Conservation (phyloP, 441 rosid species). For the Cnidoscolus chayamansa region DNA sequence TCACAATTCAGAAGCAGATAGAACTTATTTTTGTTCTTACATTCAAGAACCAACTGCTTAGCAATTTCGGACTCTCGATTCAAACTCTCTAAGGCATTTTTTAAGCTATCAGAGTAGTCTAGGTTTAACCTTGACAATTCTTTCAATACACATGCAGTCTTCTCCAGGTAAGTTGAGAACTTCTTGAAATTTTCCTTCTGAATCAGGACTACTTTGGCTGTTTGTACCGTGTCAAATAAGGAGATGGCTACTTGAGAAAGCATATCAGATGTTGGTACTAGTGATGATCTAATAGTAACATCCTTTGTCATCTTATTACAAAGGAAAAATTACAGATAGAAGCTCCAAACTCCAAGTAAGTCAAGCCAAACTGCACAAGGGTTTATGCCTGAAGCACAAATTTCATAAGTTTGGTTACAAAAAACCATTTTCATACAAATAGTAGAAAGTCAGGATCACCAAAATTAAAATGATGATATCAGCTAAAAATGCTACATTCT, state of each 20-base stretch:
- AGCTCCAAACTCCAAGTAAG: background rate
- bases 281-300: background rate
- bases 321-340: background rate
- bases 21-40: constrained; percentile 2
- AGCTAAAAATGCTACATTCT: too few species aligned
- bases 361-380: background rate
- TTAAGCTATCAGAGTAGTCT: constrained; percentile 5
- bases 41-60: background rate
- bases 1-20: constrained; percentile 9
- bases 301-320: background rate
- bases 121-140: constrained; percentile 26
- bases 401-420: background rate
- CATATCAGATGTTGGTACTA: constrained; percentile 6
- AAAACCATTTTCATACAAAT: too few species aligned
- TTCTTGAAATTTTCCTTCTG: constrained; percentile 34
- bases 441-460: too few species aligned
- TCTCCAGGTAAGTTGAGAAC: constrained; percentile 33
- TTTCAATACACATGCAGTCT: constrained; percentile 24
- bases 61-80: constrained; percentile 1
- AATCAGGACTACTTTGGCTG: constrained; percentile 26
- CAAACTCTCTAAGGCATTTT: background rate
- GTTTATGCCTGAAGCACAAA: background rate
- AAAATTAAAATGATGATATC: background rate
- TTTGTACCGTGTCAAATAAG: constrained; percentile 24
- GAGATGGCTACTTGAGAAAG: constrained; percentile 1